Evolutionary conservation across 2,329 filamentous ascomycete species (phyloP), one percentile per base, ranked within the genome.

Genomic region (Cryphonectria japonica): DNA sequence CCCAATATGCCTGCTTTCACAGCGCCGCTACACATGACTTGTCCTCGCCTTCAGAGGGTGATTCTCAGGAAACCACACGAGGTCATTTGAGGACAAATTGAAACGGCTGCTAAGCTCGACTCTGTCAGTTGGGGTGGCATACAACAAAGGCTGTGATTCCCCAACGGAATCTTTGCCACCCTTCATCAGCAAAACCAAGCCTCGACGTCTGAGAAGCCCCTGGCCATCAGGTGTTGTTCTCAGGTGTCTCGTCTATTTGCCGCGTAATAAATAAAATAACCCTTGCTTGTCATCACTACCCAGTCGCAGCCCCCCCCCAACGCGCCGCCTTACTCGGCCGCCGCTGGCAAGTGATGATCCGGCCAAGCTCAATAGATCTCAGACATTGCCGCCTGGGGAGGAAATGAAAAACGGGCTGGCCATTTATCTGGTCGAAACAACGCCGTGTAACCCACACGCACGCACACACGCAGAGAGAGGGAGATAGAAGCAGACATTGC

Each of bases 351-450:
- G 54, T 13, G 59, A 22, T 60, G 26, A 61, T 61, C 29, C 41
- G 46, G 26, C 26, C 34, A 8, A 34, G 39, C 34, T 61, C 59
- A 61, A 39, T 41, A 59, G 50, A 57, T 66, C 34, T 50, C 64
- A 66, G 64, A 66, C 50, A 66, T 3, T n/a, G 46, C 13, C 11
- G 22, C 32, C 37, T 29, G 32, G 39, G 50, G 57, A 57, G 64
- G 64, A 66, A 66, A 66, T 41, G 46, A 66, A 52, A 8, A 52
- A n/a, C 50, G 64, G 64, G 2, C 13, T 57, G 34, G 46, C 50
- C 32, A 13, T 66, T 66, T 32, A 66, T 54, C 64, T 57, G 32
- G 32, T 39, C 50, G 64, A 57, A n/a, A 66, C 64, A 50, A 41
- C 16, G 46, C n/a, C 34, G 50, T 66, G 50, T 57, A 19, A 43